These are phyloP conservation scores for Botrytis tulipae DNA, from an alignment of 2,329 filamentous ascomycete genomes.

Conservation along the genomic window DNA sequence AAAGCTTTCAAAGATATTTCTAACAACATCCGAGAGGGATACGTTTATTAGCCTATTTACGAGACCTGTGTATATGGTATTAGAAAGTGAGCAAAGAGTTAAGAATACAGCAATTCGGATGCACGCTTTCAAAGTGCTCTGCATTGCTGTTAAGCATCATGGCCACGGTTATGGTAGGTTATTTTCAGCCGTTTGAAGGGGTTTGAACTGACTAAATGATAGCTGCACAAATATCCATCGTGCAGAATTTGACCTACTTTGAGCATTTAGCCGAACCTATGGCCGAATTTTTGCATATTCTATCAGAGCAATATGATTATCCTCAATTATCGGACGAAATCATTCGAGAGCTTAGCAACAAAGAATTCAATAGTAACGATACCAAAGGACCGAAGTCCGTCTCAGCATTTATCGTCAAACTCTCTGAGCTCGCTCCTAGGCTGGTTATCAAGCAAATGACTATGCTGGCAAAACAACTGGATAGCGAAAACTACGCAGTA, in stretches of 20 bases:
- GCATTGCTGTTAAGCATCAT: slow-evolving; percentile 95
- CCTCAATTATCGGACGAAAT: slow-evolving; percentile 93
- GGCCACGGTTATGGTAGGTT: slow-evolving; percentile 86
- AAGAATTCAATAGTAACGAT: slow-evolving; percentile 97
- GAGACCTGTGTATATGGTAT: slow-evolving; percentile 84
- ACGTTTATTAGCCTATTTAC: slow-evolving; percentile 93
- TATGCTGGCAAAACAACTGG: slow-evolving; percentile 86
- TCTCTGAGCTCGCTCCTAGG: slow-evolving; percentile 87
- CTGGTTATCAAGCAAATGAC: slow-evolving; percentile 98
- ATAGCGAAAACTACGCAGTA: slow-evolving; percentile 95
- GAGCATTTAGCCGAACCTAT: slow-evolving; percentile 98
- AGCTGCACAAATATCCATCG: slow-evolving; percentile 96
- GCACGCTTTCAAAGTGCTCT: slow-evolving; percentile 96
- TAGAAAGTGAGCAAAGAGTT: slow-evolving; percentile 90
- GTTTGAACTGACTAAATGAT: slow-evolving; percentile 26
- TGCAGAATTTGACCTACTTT: slow-evolving; percentile 96
- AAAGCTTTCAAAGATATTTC: slow-evolving; percentile 87
- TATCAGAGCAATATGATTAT: slow-evolving; percentile 97
- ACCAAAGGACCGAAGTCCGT: slow-evolving; percentile 94
- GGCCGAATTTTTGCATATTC: slow-evolving; percentile 95
- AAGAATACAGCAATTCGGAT: slow-evolving; percentile 89
- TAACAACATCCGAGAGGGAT: slow-evolving; percentile 94
- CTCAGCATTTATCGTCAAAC: slow-evolving; percentile 86
- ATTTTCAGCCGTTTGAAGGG: background rate
- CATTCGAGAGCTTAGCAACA: slow-evolving; percentile 89